Base-by-base conservation (phyloP, 208 protist genomes). In the Kentomonas sorsogonicus region DNA sequence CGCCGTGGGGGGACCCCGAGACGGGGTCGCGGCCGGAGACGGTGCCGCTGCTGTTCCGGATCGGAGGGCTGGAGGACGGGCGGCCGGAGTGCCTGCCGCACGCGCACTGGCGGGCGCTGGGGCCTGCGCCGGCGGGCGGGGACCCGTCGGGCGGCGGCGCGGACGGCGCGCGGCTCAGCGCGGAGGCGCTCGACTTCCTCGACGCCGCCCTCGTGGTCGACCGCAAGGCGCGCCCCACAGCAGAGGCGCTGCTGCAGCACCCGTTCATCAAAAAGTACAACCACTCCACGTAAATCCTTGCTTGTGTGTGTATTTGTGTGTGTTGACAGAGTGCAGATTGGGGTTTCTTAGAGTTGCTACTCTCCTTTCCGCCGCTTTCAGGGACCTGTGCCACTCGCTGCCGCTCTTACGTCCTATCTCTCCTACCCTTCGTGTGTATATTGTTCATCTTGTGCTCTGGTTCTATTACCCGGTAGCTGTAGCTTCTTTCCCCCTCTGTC, bases 41-140 rank as follows among this genome's bases (percentile, higher is more conserved):
- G n/a, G 60, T 83, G 26, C 61, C 71, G 27, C 66, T 91, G 33
- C 60, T 91, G 34, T 87, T 78, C 63, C 63, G 77, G 43, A 83
- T 91, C 47, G 69, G 70, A 31, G 72, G 27, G 26, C 63, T 86
- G 15, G 53, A 72, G 30, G 79, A 82, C 39, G 53, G 50, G 1
- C 63, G 53, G 34, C 33, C 48, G 34, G 44, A 62, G 41, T 64
- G 74, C 22, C 72, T 67, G 10, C 77, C 72, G 18, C 70, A 78
- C 58, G 56, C 41, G 30, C 10, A 18, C 23, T 63, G 41, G 55
- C 2, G 1, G 13, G 27, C 2, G 18, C 30, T 43, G 27, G 31
- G 23, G 22, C 9, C 23, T 9, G 41, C 38, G 40, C 2, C 4
- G 18, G 22, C n/a, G 41, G n/a, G 16, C 6, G 18, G 31, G 1